Percentiles rank a stretch among this genome's conserved stretches.
phyloP scores from a whole-genome alignment of 2,329 filamentous ascomycete species.

The Diplodia intermedia region DNA sequence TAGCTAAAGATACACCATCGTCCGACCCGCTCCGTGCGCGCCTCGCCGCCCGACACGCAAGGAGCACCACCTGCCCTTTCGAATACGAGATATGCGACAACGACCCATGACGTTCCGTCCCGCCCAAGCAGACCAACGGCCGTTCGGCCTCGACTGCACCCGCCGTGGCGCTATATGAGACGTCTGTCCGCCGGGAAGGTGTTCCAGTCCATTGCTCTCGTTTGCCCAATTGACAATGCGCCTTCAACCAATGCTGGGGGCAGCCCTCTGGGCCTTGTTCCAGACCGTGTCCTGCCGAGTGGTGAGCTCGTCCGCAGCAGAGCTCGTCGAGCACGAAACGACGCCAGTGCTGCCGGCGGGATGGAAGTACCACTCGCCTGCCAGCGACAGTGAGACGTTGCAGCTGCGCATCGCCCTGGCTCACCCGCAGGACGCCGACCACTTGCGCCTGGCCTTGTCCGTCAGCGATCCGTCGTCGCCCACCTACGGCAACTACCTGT shows the following conservation, averaged over 20 bases:
- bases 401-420: constrained; percentile 30
- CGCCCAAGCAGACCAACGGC: neutral
- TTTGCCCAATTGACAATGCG: constrained; percentile 5
- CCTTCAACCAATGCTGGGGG: neutral
- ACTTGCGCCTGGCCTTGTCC: constrained; percentile 31
- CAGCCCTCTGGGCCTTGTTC: constrained; percentile 10
- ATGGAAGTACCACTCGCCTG: neutral
- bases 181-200: neutral
- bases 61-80: constrained; percentile 2
- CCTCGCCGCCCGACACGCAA: neutral
- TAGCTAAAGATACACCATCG: neutral
- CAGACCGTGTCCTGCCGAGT: constrained; percentile 10
- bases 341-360: neutral
- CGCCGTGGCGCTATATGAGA: constrained; percentile 11
- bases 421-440: constrained; percentile 22
- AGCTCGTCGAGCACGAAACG: constrained; percentile 20
- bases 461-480: constrained; percentile 46
- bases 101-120: constrained; percentile 10
- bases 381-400: constrained; percentile 13
- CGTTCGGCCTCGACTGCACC: neutral
- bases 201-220: constrained; percentile 8
- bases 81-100: constrained; percentile 5
- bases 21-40: constrained; percentile 8
- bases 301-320: neutral
- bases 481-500: constrained; percentile 56